Evolutionary conservation across 192 early-diverging fungal genomes (phyloP).

Genomic region (Diversispora epigaea): DNA sequence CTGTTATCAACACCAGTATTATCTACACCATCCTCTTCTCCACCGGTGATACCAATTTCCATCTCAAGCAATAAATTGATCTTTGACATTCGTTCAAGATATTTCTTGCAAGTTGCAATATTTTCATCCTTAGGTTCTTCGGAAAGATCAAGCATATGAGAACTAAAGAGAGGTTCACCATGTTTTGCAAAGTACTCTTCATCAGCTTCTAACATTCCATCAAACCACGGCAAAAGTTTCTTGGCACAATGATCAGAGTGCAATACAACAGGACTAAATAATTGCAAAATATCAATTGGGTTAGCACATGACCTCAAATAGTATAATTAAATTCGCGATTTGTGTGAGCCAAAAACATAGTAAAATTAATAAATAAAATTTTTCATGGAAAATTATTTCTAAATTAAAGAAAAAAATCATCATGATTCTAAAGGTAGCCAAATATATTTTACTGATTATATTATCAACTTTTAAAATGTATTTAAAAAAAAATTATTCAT

Average conservation of each 20-base stretch:
- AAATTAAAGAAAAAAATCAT: no score
- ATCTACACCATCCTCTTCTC: conserved; percentile 98
- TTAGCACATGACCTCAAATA: no score
- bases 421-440: no score
- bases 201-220: conserved; percentile 94
- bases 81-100: conserved; percentile 87
- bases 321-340: no score
- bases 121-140: conserved; percentile 94
- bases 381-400: no score
- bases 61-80: conserved; percentile 92
- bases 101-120: conserved; percentile 86
- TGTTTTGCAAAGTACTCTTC: conserved; percentile 92
- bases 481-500: no score
- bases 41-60: conserved; percentile 98
- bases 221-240: conserved; percentile 96
- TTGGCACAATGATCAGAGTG: conserved; percentile 98
- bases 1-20: conserved; percentile 90
- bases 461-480: no score
- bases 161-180: conserved; percentile 94
- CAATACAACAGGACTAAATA: conserved; percentile 60
- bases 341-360: no score
- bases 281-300: background rate
- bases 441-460: no score
- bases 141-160: conserved; percentile 97
- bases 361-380: no score